Conservation (phyloP, 495 filamentous ascomycete genomes). For the Xylaria flabelliformis region DNA sequence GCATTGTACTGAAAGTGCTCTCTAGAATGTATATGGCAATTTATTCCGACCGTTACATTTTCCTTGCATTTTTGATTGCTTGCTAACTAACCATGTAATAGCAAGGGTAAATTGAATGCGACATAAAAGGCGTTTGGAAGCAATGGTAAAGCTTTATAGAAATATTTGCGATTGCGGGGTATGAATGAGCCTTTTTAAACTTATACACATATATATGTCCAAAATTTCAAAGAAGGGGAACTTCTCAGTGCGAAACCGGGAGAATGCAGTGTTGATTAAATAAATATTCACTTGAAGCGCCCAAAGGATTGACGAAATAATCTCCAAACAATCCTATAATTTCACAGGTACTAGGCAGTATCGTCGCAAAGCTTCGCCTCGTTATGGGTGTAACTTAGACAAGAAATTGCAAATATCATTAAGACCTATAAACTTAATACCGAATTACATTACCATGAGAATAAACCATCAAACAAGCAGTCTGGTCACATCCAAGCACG, state of each 20-base stretch:
- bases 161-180: neutral
- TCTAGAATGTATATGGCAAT: neutral
- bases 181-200: neutral
- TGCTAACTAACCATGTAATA: neutral
- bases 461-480: neutral
- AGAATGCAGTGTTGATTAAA: neutral
- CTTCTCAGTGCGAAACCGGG: neutral
- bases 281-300: neutral
- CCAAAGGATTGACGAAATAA: neutral
- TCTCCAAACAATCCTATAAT: neutral
- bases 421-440: neutral
- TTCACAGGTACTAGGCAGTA: neutral
- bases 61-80: neutral
- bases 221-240: neutral
- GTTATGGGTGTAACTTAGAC: neutral
- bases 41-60: neutral
- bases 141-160: neutral
- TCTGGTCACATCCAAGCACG: neutral
- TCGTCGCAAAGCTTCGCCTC: neutral
- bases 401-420: neutral
- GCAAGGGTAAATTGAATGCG: neutral
- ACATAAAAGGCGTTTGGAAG: neutral
- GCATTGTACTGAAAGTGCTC: neutral
- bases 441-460: too few relatives aligned
- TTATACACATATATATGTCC: neutral